phyloP scores from a whole-genome alignment of 257 asterid genomes.

The Jasminum sambac region DNA sequence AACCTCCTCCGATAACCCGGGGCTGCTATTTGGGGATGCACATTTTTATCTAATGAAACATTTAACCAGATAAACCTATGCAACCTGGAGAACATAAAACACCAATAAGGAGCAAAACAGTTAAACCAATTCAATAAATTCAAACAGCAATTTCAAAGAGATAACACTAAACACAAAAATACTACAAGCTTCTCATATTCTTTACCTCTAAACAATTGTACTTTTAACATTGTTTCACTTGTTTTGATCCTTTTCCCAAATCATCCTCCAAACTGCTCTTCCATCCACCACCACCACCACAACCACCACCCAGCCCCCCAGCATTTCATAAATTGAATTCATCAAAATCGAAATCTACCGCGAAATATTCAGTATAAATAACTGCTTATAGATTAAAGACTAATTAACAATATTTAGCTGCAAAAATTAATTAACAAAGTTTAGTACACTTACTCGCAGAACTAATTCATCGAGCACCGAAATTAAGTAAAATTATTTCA shows the following conservation, averaged over 20 bases:
- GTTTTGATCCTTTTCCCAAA: background rate
- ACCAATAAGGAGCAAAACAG: background rate
- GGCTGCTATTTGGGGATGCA: background rate
- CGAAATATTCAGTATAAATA: background rate
- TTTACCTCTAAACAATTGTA: background rate
- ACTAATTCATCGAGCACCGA: background rate
- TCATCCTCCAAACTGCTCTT: background rate
- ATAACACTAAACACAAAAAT: background rate
- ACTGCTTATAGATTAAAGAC: background rate
- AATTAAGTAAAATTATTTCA: background rate
- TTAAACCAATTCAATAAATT: background rate
- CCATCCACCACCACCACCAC: too few species aligned
- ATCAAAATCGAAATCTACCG: background rate
- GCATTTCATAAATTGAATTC: background rate
- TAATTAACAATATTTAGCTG: background rate
- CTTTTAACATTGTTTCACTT: background rate
- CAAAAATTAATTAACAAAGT: too few species aligned
- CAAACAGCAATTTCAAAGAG: slow-evolving; percentile 6
- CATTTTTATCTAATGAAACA: slow-evolving; percentile 3
- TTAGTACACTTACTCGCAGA: background rate
- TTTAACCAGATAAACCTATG: slow-evolving; percentile 19
- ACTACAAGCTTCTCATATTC: background rate
- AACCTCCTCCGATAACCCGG: background rate
- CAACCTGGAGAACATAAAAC: slow-evolving; percentile 28
- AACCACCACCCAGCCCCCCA: background rate